Base-by-base conservation (phyloP, 2,329 filamentous ascomycete species). In the Davidsoniella virescens region DNA sequence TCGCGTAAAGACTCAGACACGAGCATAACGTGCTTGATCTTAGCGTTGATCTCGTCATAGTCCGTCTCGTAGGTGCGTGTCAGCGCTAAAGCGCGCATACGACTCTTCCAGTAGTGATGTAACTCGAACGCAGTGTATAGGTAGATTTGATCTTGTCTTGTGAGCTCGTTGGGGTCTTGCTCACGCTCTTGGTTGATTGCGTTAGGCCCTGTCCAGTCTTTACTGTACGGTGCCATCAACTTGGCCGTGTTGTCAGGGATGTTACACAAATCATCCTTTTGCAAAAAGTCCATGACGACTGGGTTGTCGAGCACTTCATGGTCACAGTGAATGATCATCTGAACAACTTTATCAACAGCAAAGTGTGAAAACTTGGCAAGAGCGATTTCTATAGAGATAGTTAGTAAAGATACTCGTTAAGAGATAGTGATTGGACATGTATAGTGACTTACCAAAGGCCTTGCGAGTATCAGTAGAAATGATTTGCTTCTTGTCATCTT, bases 71-170 rank as follows among this genome's bases (percentile, higher is more conserved):
- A 95, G 47, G 76, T 88, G 59, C 81, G 80, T 4, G 87, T 95
- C 56, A 96, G 69, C 2, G 81, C 75, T 57, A 98, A 73, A 37
- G 92, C 92, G 57, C 92, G 78, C 82, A 96, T 96, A 64, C 92
- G 82, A 54, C 86, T 87, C 72, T 94, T 95, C 92, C 92, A 98
- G 68, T 98, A 98, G 63, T 95, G 88, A 57, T 94, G 87, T 56
- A 96, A 70, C 64, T 98, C 92, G 60, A 84, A 96, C 1, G 90
- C 86, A 4, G 92, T 96, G 62, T 82, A 85, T 23, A 98, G 71
- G 63, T 88, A 98, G 51, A 98, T 84, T 65, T 96, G 90, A 67
- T 98, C 92, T 64, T 96, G 87, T 55, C 88, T 75, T 2, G 90
- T 95, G 49, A 98, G 78, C 61, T 98, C 92, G 5, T 64, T 66